Percentiles rank a stretch among this genome's conserved stretches.
Evolutionary conservation across 768 basidiomycete species (phyloP).

Genomic region (Galerina sulciceps): DNA sequence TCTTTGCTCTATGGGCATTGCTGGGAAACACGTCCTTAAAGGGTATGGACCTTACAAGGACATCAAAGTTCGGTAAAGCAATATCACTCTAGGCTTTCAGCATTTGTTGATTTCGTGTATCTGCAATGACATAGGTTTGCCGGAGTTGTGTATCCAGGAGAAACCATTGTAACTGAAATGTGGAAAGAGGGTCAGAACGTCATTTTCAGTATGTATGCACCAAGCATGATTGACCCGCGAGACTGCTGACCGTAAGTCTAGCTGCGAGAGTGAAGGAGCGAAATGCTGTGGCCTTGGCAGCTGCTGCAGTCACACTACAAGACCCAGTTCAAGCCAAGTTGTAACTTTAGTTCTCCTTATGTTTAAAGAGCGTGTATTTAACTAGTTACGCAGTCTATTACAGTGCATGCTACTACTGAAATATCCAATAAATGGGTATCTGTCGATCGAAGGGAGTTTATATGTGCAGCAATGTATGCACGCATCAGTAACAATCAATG

Average conservation of each 20-base stretch:
- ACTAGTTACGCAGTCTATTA: neutral
- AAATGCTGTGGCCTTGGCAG: conserved; percentile 67
- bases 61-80: conserved; percentile 86
- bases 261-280: conserved; percentile 91
- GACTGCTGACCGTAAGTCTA: conserved; percentile 30
- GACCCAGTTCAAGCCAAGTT: conserved; percentile 57
- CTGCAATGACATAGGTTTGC: conserved; percentile 60
- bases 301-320: conserved; percentile 79
- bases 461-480: no score
- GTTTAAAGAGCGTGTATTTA: neutral
- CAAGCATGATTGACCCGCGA: neutral
- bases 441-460: no score
- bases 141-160: conserved; percentile 92
- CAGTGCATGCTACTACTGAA: neutral
- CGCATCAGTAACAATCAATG: no score
- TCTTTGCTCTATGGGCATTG: conserved; percentile 90
- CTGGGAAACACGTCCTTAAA: conserved; percentile 91
- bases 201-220: conserved; percentile 78
- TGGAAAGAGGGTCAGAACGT: conserved; percentile 95
- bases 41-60: conserved; percentile 85
- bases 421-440: neutral
- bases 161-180: conserved; percentile 96
- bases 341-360: conserved; percentile 32
- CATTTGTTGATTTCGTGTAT: neutral
- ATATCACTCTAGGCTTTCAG: neutral